Evolutionary conservation across 371 early-diverging fungal species (phyloP).

Genomic region (Dentiscutata heterogama): DNA sequence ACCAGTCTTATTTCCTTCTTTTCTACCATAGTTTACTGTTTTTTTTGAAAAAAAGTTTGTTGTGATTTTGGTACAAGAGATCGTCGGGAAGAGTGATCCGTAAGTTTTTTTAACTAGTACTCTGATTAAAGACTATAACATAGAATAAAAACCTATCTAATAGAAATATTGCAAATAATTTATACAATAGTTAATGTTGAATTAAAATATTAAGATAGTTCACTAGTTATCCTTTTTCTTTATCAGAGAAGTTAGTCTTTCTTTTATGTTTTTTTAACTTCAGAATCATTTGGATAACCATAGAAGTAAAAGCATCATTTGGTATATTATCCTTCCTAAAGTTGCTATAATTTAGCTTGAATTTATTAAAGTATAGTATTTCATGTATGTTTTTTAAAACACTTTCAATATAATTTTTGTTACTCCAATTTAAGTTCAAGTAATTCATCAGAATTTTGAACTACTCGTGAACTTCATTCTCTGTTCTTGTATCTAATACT

Average conservation of each 20-base stretch:
- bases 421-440: background rate
- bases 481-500: background rate
- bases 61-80: too few relatives aligned
- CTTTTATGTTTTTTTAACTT: slow-evolving; percentile 24
- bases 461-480: background rate
- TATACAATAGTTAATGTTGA: background rate
- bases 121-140: slow-evolving; percentile 14
- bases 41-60: too few relatives aligned
- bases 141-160: background rate
- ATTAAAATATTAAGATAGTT: slow-evolving; percentile 15
- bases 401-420: background rate
- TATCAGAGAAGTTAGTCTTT: background rate
- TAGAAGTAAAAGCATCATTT: background rate
- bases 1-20: too few relatives aligned
- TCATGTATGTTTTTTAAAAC: background rate
- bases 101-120: too few relatives aligned
- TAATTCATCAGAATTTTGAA: background rate
- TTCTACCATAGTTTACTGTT: too few relatives aligned
- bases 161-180: slow-evolving; percentile 23
- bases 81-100: too few relatives aligned
- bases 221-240: background rate
- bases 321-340: background rate
- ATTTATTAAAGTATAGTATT: background rate
- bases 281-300: slow-evolving; percentile 6
- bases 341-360: background rate